Evolutionary conservation across 208 protist species (phyloP), one percentile per base, ranked within the genome.

Genomic region (Leptomonas pyrrhocoris): DNA sequence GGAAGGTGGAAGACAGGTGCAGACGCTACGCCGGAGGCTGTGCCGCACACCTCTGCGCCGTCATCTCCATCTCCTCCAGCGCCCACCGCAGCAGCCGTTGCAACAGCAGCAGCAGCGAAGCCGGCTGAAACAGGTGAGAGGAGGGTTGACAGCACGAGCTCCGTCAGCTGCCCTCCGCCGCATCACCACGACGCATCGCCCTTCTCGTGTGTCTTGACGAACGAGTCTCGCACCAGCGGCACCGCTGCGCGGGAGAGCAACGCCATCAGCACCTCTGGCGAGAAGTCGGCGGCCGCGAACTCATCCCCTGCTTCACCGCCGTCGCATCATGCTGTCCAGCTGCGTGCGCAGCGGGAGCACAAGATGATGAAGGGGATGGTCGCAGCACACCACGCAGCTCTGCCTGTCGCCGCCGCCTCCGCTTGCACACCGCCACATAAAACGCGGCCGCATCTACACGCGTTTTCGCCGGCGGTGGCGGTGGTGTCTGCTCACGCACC

Each of bases 211-310:
- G 55, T 56, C 18, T 31, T 56, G 19, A 58, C 36, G 13, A 50
- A 56, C 31, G 21, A 12, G 27, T 64, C 56, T 6, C 67, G 45
- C 45, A 56, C 54, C 36, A 58, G 56, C 56, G n/a, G 48, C 23
- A 2, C 16, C 7, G 58, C 58, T 27, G 43, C 31, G 28, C 43
- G n/a, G 38, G 34, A 18, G 5, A 45, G 43, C 28, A 53, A 25
- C 40, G 56, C 23, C 19, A 13, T 49, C 56, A n/a, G n/a, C n/a
- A 62, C 38, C 11, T 62, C 56, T 6, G 55, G 34, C 19, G 55
- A 59, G 34, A 59, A 59, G n/a, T 59, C 53, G 0, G 31, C 25
- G 30, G 7, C 30, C 30, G 9, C 40, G 0, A 12, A 18, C 25
- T 9, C 55, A 30, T 45, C 55, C 2, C 55, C 36, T 8, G 23